These are phyloP conservation scores for Colletotrichum godetiae DNA, from an alignment of 2,329 filamentous ascomycete species.

Conservation along the genomic window DNA sequence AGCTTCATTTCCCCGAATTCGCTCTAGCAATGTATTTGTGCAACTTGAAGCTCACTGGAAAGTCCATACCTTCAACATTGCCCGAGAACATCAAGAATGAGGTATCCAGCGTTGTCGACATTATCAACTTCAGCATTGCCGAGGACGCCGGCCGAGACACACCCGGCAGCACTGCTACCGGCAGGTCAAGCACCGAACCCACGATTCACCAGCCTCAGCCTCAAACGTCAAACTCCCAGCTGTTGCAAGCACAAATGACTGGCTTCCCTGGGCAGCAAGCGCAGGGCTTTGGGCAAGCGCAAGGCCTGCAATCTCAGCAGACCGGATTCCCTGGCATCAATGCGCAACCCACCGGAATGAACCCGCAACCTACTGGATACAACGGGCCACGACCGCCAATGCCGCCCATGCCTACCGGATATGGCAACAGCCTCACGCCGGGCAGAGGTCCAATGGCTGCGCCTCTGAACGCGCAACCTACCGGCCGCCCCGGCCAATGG, in stretches of 20 bases:
- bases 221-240: slow-evolving; percentile 77
- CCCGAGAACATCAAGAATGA: slow-evolving; percentile 94
- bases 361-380: slow-evolving; percentile 80
- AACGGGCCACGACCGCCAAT: slow-evolving; percentile 81
- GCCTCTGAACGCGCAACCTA: slow-evolving; percentile 90
- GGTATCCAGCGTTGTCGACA: slow-evolving; percentile 99
- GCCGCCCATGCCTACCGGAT: slow-evolving; percentile 82
- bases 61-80: slow-evolving; percentile 77
- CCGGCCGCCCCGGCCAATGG: slow-evolving; percentile 94
- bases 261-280: slow-evolving; percentile 70
- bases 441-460: slow-evolving; percentile 71
- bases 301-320: slow-evolving; percentile 73
- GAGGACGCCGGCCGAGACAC: slow-evolving; percentile 73
- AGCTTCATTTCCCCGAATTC: slow-evolving; percentile 97
- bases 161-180: slow-evolving; percentile 71
- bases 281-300: slow-evolving; percentile 67
- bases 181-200: slow-evolving; percentile 60
- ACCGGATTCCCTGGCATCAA: slow-evolving; percentile 76
- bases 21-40: slow-evolving; percentile 98
- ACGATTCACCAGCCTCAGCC: slow-evolving; percentile 77
- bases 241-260: slow-evolving; percentile 75
- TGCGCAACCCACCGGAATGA: slow-evolving; percentile 72
- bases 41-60: slow-evolving; percentile 91
- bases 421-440: slow-evolving; percentile 65
- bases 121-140: slow-evolving; percentile 92